phyloP scores from a whole-genome alignment of 2,329 filamentous ascomycete species.

The Hortaea werneckii region DNA sequence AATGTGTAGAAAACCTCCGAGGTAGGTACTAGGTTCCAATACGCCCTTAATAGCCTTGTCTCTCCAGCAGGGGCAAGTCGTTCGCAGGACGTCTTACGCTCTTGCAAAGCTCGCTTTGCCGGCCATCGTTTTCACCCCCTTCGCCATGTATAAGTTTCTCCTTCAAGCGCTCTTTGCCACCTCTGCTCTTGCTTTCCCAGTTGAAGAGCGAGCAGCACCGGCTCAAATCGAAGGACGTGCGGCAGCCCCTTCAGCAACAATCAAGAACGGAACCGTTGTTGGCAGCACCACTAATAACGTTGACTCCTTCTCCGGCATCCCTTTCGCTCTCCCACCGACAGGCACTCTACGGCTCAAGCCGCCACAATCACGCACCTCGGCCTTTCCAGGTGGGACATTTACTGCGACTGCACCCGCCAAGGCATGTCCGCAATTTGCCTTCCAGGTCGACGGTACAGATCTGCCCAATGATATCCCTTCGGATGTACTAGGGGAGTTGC shows the following conservation, averaged over 20 bases:
- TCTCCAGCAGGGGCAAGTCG: too few species aligned
- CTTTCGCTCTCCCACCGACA: slow-evolving; percentile 60
- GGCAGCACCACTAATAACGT: slow-evolving; percentile 40
- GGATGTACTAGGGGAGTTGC: slow-evolving; percentile 28
- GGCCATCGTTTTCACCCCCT: too few species aligned
- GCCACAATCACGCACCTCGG: slow-evolving; percentile 49
- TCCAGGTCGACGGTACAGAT: slow-evolving; percentile 37
- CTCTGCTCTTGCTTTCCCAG: neutral
- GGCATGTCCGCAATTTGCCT: slow-evolving; percentile 63
- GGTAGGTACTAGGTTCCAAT: too few species aligned
- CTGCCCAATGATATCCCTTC: slow-evolving; percentile 20
- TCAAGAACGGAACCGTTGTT: slow-evolving; percentile 47
- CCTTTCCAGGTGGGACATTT: slow-evolving; percentile 46
- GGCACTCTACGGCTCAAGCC: slow-evolving; percentile 58
- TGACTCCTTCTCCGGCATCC: slow-evolving; percentile 65
- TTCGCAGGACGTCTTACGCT: too few species aligned
- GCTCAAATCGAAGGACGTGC: neutral
- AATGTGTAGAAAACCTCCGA: too few species aligned
- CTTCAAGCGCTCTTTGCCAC: neutral
- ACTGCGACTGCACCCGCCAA: slow-evolving; percentile 48
- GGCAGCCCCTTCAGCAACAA: slow-evolving; percentile 42
- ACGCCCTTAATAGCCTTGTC: too few species aligned
- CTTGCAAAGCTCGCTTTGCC: too few species aligned
- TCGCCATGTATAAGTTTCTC: neutral
- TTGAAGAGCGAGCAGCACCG: neutral